Evolutionary conservation across 306 rosid genomes (phyloP).

Genomic region (Abrus precatorius): DNA sequence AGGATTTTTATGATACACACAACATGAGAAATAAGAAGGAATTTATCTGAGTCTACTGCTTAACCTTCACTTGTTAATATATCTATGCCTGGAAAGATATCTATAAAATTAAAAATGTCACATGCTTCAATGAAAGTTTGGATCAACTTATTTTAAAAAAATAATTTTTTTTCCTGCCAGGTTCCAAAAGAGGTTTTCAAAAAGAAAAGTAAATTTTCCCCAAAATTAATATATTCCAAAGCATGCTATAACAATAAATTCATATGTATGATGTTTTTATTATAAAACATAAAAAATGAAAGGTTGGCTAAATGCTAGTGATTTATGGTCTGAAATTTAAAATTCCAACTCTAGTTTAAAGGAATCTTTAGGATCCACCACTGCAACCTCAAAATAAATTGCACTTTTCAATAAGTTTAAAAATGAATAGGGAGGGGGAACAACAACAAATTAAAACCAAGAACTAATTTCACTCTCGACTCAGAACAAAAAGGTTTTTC

Average conservation of each 20-base stretch:
- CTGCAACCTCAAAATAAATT: slow-evolving; percentile 14
- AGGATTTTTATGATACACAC: neutral
- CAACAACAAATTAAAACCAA: neutral
- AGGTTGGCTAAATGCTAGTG: neutral
- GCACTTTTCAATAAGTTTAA: slow-evolving; percentile 3
- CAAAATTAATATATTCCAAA: neutral
- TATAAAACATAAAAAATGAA: neutral
- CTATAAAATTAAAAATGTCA: neutral
- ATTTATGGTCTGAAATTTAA: slow-evolving; percentile 3
- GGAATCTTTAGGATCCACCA: slow-evolving; percentile 5
- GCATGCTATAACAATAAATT: slow-evolving; percentile 1
- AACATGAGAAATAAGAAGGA: neutral
- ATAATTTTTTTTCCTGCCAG: too few relatives aligned
- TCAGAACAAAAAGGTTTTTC: slow-evolving; percentile 21
- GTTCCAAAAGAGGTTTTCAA: too few relatives aligned
- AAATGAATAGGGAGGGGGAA: neutral
- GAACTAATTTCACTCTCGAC: neutral
- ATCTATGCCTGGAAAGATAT: slow-evolving; percentile 4
- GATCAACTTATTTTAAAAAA: too few relatives aligned
- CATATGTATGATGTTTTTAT: neutral
- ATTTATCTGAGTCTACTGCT: neutral
- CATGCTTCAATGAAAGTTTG: too few relatives aligned
- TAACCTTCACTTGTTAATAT: slow-evolving; percentile 5
- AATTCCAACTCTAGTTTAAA: slow-evolving; percentile 1
- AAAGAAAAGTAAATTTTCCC: too few relatives aligned